Percentiles rank a stretch among this genome's conserved stretches.
Evolutionary conservation across 2,329 filamentous ascomycete genomes (phyloP).

Genomic region (Ceratocystis diversiconidia): DNA sequence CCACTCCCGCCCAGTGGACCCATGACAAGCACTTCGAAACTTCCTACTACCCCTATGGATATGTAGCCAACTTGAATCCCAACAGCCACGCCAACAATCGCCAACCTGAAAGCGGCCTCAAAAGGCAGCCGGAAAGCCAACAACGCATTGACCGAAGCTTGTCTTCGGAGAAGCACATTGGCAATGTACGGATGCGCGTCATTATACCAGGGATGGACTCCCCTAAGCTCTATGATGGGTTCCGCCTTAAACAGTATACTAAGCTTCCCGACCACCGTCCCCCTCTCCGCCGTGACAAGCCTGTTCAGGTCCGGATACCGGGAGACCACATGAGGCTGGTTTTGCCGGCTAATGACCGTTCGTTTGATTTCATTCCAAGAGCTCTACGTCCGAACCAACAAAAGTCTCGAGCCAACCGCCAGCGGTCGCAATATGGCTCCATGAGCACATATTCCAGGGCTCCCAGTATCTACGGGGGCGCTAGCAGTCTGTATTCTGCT

Average conservation of each 20-base stretch:
- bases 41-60: conserved; percentile 30
- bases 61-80: conserved; percentile 18
- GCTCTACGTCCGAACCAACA: conserved; percentile 88
- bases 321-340: conserved; percentile 70
- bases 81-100: background rate
- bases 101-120: conserved; percentile 29
- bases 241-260: conserved; percentile 80
- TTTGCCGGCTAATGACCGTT: conserved; percentile 76
- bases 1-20: conserved; percentile 52
- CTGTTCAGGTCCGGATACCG: conserved; percentile 83
- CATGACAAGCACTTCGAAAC: conserved; percentile 73
- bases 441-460: conserved; percentile 57
- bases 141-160: conserved; percentile 60
- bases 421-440: conserved; percentile 57
- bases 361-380: conserved; percentile 95
- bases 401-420: conserved; percentile 48
- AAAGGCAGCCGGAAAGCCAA: conserved; percentile 43
- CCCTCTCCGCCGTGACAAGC: conserved; percentile 86
- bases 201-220: conserved; percentile 61
- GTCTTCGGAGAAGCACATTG: conserved; percentile 70
- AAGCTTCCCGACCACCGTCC: conserved; percentile 89
- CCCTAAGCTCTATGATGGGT: conserved; percentile 55
- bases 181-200: conserved; percentile 73
- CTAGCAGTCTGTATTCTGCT: conserved; percentile 64
- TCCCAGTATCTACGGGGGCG: conserved; percentile 67